Evolutionary conservation across 2,329 filamentous ascomycete genomes (phyloP).

Genomic region (Fusarium verticillioides): DNA sequence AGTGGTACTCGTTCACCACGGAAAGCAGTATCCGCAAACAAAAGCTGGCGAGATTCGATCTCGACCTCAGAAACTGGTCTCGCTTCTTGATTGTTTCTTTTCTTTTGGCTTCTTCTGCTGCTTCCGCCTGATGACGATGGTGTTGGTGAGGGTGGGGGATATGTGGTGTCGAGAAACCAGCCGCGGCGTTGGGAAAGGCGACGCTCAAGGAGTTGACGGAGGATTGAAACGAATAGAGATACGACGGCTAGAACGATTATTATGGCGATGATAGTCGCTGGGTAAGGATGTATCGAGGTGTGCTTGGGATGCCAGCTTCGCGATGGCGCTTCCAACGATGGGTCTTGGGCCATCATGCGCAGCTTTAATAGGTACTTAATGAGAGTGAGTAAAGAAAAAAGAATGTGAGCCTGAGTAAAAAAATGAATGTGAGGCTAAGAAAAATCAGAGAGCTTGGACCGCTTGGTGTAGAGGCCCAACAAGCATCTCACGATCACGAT

Average conservation of each 20-base stretch:
- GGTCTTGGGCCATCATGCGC: constrained; percentile 12
- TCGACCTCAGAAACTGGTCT: constrained; percentile 30
- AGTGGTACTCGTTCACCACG: constrained; percentile 36
- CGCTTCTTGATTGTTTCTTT: neutral
- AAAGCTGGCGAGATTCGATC: constrained; percentile 30
- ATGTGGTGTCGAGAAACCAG: constrained; percentile 30
- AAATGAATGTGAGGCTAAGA: neutral
- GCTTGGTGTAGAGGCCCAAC: constrained; percentile 6
- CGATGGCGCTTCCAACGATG: neutral
- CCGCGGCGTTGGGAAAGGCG: constrained; percentile 23
- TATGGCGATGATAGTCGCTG: constrained; percentile 39
- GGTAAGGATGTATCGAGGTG: constrained; percentile 22
- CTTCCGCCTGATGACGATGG: constrained; percentile 4
- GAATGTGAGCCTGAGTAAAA: neutral
- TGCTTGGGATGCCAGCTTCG: neutral
- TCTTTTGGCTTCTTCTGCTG: constrained; percentile 10
- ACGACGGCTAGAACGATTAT: constrained; percentile 29
- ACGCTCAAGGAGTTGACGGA: constrained; percentile 29
- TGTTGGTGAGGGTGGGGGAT: constrained; percentile 11
- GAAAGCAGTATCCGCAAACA: constrained; percentile 20
- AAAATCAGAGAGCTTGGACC: constrained; percentile 15
- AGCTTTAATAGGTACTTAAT: neutral
- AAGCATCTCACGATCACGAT: constrained; percentile 8
- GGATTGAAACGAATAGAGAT: constrained; percentile 34
- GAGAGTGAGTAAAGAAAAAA: neutral